A percentile compares a stretch with the other conserved stretches of the same genome.
Evolutionary conservation across 2,329 filamentous ascomycete genomes (phyloP).

Genomic region (Microsporum audouinii): DNA sequence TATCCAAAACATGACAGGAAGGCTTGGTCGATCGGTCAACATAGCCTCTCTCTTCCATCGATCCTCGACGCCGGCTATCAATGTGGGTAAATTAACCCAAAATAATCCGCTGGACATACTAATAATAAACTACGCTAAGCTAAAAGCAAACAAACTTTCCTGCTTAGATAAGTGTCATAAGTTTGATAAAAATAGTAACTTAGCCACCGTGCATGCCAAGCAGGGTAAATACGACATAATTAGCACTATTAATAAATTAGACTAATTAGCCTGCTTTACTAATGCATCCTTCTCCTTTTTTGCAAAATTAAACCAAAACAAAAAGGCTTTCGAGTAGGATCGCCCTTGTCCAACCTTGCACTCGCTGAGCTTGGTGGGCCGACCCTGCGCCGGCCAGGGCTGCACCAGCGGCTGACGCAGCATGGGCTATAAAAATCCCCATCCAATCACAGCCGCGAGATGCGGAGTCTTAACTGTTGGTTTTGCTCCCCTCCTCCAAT

Average conservation of each 20-base stretch:
- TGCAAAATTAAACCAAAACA: background rate
- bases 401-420: background rate
- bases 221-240: background rate
- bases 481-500: background rate
- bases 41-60: background rate
- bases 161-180: background rate
- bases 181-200: conserved; percentile 1
- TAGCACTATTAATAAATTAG: background rate
- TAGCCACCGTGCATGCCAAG: background rate
- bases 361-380: background rate
- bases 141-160: background rate
- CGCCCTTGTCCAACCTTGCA: background rate
- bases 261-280: conserved; percentile 1
- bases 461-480: background rate
- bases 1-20: background rate
- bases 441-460: background rate
- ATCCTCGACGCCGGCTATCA: background rate
- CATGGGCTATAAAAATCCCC: background rate
- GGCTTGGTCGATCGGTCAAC: background rate
- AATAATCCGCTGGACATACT: background rate
- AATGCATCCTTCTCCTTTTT: background rate
- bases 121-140: conserved; percentile 1
- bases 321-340: background rate
- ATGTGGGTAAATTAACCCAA: background rate
- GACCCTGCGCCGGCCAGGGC: background rate